Evolutionary conservation across 306 rosid genomes (phyloP).

Genomic region (Hippophae tibetana): DNA sequence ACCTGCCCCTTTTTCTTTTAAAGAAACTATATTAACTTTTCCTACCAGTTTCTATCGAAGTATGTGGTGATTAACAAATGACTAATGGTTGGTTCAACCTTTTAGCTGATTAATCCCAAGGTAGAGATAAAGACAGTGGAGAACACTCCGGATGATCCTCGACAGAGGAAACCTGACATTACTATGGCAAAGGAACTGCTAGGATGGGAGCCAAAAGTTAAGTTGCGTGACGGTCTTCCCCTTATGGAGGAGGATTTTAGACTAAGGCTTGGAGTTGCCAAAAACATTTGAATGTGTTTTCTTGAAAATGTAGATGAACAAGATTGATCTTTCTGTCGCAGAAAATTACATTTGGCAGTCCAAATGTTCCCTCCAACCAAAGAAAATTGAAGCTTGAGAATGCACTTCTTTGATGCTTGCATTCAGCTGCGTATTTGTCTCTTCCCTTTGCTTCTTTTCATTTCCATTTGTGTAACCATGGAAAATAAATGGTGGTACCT

Average conservation of each 20-base stretch:
- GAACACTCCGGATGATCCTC: slow-evolving; percentile 82
- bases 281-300: slow-evolving; percentile 15
- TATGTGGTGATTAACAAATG: not conserved
- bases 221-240: slow-evolving; percentile 61
- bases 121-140: slow-evolving; percentile 65
- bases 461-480: not conserved
- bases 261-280: slow-evolving; percentile 48
- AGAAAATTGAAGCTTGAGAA: not conserved
- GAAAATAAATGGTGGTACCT: slow-evolving; percentile 8
- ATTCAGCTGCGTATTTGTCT: not conserved
- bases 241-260: slow-evolving; percentile 85
- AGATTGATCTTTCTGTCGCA: not conserved
- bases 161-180: slow-evolving; percentile 78
- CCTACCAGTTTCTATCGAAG: not conserved
- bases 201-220: slow-evolving; percentile 65
- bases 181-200: slow-evolving; percentile 59
- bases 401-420: no score
- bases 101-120: slow-evolving; percentile 60
- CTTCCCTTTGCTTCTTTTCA: slow-evolving; percentile 1
- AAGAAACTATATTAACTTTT: no score
- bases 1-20: no score
- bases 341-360: not conserved
- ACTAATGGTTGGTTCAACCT: slow-evolving; percentile 3
- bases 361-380: not conserved
- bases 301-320: not conserved